Evolutionary conservation across 2,329 filamentous ascomycete species (phyloP).

Genomic region (Hypoxylon sp.): DNA sequence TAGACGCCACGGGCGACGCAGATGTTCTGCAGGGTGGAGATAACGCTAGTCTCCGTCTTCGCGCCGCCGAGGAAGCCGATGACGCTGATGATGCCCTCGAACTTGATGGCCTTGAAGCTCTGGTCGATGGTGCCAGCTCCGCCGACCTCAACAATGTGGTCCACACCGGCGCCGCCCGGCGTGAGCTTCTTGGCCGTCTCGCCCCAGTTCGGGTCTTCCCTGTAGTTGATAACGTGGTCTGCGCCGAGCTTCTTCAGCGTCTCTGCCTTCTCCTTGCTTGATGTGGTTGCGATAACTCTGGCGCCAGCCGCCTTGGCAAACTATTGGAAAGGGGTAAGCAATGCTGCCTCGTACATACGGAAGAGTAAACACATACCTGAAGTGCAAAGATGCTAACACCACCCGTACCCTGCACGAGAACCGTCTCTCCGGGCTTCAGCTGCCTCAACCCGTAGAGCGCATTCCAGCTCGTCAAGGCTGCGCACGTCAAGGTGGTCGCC

Average conservation of each 20-base stretch:
- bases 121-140: slow-evolving; percentile 62
- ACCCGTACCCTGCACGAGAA: slow-evolving; percentile 79
- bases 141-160: slow-evolving; percentile 65
- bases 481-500: slow-evolving; percentile 71
- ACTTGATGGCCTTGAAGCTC: slow-evolving; percentile 61
- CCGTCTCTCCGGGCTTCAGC: slow-evolving; percentile 68
- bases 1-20: slow-evolving; percentile 61
- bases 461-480: slow-evolving; percentile 76
- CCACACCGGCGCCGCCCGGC: slow-evolving; percentile 61
- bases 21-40: slow-evolving; percentile 62
- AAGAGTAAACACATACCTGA: slow-evolving; percentile 54
- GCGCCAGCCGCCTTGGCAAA: slow-evolving; percentile 67
- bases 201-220: slow-evolving; percentile 63
- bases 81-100: slow-evolving; percentile 63
- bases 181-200: slow-evolving; percentile 60
- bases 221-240: slow-evolving; percentile 67
- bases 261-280: slow-evolving; percentile 61
- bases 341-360: not conserved
- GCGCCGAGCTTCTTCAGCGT: slow-evolving; percentile 63
- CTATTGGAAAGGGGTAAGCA: slow-evolving; percentile 45
- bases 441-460: slow-evolving; percentile 71
- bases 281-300: slow-evolving; percentile 65
- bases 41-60: slow-evolving; percentile 64
- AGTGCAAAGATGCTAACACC: slow-evolving; percentile 77
- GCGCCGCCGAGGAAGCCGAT: slow-evolving; percentile 62